Conservation (phyloP, 179 eudicot genomes). For the Beta lomatogona region DNA sequence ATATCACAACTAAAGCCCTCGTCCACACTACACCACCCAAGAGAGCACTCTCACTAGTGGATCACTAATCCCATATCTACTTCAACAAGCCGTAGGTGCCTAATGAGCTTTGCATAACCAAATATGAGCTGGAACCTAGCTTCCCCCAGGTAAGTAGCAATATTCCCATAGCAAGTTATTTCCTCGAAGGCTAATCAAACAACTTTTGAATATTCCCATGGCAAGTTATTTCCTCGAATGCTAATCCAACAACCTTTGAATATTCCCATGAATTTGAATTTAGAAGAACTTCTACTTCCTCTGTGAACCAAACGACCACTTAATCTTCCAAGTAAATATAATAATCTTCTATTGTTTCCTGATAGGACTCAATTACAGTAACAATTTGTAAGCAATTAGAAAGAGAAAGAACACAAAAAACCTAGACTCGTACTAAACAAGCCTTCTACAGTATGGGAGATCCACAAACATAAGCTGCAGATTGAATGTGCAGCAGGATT, state of each 20-base stretch:
- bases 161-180: no score
- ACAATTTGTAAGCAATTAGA: not conserved
- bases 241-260: no score
- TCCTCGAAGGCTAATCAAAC: no score
- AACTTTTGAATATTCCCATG: no score
- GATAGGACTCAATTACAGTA: not conserved
- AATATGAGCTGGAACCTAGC: no score
- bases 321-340: not conserved
- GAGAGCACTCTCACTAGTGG: not conserved
- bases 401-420: not conserved
- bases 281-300: no score
- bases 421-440: not conserved
- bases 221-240: no score
- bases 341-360: not conserved
- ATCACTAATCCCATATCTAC: constrained; percentile 3
- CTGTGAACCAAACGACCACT: no score
- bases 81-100: not conserved
- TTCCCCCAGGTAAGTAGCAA: no score
- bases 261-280: no score
- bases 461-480: not conserved
- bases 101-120: no score
- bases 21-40: not conserved
- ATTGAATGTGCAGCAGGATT: not conserved
- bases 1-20: not conserved
- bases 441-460: not conserved